Percentiles rank a stretch among this genome's conserved stretches.
Conservation (phyloP, 129 eudicot genomes). For the Flaveria brownii region DNA sequence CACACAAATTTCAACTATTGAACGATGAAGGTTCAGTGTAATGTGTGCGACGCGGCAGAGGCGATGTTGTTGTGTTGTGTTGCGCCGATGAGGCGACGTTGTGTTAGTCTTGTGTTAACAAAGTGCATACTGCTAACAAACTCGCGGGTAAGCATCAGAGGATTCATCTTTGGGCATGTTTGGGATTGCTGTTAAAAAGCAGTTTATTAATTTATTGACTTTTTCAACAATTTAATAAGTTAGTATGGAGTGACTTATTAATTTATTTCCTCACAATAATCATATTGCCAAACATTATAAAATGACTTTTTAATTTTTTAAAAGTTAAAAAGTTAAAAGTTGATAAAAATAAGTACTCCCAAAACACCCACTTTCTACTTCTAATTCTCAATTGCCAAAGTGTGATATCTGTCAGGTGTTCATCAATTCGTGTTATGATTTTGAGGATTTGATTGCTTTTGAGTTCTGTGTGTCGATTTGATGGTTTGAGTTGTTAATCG, state of each 20-base stretch:
- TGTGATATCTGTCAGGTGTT: constrained; percentile 95
- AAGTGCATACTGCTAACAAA: constrained; percentile 88
- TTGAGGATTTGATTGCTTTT: background rate
- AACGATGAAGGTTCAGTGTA: constrained; percentile 89
- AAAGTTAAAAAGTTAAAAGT: no score
- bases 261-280: no score
- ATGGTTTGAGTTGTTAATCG: background rate
- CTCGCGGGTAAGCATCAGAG: constrained; percentile 88
- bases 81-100: constrained; percentile 98
- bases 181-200: no score
- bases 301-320: no score
- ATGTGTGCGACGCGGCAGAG: constrained; percentile 80
- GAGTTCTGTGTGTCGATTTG: background rate
- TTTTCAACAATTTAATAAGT: no score
- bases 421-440: background rate
- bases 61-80: constrained; percentile 81
- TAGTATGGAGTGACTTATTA: no score
- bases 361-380: constrained; percentile 36
- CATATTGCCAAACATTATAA: no score
- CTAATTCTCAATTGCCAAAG: constrained; percentile 66
- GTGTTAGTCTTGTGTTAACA: constrained; percentile 65
- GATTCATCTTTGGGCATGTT: constrained; percentile 39
- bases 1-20: no score
- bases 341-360: no score
- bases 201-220: no score